A percentile compares a stretch with the other conserved stretches of the same genome.
Conservation (phyloP, 208 protist genomes). For the Leishmania turanica region DNA sequence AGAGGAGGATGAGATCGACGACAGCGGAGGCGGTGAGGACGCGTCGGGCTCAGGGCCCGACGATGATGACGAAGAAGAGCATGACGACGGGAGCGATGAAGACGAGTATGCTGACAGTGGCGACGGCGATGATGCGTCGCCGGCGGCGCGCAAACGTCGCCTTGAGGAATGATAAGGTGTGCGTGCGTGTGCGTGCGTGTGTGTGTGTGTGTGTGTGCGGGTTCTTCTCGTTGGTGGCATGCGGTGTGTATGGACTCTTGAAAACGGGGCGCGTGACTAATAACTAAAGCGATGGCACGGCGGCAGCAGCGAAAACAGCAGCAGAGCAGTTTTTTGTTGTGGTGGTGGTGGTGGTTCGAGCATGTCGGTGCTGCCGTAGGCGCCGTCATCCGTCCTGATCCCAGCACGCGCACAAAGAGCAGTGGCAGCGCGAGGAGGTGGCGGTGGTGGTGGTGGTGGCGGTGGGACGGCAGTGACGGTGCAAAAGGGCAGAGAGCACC, state of each 20-base stretch:
- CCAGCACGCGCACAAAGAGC: background rate
- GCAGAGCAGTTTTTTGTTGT: background rate
- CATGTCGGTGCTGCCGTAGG: background rate
- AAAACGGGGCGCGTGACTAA: background rate
- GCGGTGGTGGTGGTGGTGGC: background rate
- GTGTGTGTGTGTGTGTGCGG: background rate
- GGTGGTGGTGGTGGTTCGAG: background rate
- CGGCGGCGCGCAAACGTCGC: constrained; percentile 1
- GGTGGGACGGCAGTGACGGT: background rate
- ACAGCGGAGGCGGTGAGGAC: background rate
- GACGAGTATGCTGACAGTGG: background rate
- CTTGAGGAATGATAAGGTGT: constrained; percentile 1
- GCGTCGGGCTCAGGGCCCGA: constrained; percentile 5
- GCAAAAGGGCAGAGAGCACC: background rate
- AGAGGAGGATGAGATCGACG: background rate
- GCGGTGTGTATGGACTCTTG: background rate
- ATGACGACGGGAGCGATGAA: constrained; percentile 1
- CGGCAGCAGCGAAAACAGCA: background rate
- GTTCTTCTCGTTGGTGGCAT: background rate
- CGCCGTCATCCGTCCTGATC: background rate
- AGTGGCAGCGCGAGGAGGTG: background rate
- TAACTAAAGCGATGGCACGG: background rate
- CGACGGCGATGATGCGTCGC: constrained; percentile 5
- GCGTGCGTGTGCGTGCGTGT: background rate
- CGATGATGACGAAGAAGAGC: constrained; percentile 13